These are phyloP conservation scores for Cladosporium sphaerospermum DNA, from an alignment of 2,329 filamentous ascomycete genomes.

Conservation along the genomic window DNA sequence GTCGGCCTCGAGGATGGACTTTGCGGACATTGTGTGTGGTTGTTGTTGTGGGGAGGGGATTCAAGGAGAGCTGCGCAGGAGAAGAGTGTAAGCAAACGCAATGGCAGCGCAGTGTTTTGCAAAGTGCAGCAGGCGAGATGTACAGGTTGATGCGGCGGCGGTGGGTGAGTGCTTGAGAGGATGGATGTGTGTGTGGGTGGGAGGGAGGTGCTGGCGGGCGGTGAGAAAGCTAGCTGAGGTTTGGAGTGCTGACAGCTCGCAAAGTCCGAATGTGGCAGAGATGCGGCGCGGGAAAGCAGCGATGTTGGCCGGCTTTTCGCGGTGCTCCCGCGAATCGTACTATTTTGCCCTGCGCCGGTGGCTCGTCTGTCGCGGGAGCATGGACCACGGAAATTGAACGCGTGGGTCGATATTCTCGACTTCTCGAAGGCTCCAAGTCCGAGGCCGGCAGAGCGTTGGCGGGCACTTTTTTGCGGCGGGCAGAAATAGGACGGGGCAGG, in stretches of 20 bases:
- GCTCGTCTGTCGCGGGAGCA: not conserved
- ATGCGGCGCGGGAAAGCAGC: not conserved
- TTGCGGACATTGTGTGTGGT: constrained; percentile 70
- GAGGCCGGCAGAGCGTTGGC: constrained; percentile 3
- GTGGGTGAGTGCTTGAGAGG: not conserved
- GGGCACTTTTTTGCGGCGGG: constrained; percentile 8
- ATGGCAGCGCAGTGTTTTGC: not conserved
- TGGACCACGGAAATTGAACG: constrained; percentile 7
- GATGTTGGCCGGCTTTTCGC: constrained; percentile 4
- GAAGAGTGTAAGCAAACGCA: constrained; percentile 21
- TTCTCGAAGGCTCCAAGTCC: constrained; percentile 10
- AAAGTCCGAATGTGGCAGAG: constrained; percentile 5
- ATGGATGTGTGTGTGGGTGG: not conserved
- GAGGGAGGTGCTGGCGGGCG: constrained; percentile 11
- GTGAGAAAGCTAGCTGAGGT: constrained; percentile 18
- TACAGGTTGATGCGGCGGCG: not conserved
- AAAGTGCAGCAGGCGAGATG: constrained; percentile 3
- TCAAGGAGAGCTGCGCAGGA: constrained; percentile 1
- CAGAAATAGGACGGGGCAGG: constrained; percentile 4
- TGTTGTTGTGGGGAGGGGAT: constrained; percentile 12
- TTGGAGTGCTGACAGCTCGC: constrained; percentile 8
- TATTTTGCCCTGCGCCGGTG: constrained; percentile 8
- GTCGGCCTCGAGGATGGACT: constrained; percentile 97
- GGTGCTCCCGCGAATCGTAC: constrained; percentile 6
- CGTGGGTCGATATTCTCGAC: constrained; percentile 8